Evolutionary conservation across 2,329 filamentous ascomycete species (phyloP).

Genomic region (Dryadomyces sulphureus): DNA sequence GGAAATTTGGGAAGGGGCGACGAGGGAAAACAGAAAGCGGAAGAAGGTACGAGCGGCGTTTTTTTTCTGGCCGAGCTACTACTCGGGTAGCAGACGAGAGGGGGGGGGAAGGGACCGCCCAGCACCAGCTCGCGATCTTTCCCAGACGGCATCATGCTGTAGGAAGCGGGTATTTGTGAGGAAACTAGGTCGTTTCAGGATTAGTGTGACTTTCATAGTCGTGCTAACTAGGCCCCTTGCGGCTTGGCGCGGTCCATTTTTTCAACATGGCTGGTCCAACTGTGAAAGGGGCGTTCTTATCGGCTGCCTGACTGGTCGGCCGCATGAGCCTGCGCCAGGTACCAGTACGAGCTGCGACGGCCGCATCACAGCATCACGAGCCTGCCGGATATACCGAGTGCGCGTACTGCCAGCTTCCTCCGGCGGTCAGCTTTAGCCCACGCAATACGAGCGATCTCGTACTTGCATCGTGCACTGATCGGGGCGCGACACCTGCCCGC

Average conservation of each 20-base stretch:
- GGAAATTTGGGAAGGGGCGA: constrained; percentile 3
- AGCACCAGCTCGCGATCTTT: constrained; percentile 1
- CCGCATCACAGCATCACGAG: too few species aligned
- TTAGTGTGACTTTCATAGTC: neutral
- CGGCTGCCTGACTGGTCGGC: neutral
- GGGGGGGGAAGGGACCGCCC: neutral
- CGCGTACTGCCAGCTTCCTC: too few species aligned
- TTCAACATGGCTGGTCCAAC: neutral
- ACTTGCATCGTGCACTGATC: too few species aligned
- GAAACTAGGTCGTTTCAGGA: neutral
- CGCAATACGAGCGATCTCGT: too few species aligned
- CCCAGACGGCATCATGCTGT: neutral
- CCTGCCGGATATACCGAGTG: too few species aligned
- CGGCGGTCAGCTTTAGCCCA: too few species aligned
- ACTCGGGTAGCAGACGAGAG: neutral
- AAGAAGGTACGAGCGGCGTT: neutral
- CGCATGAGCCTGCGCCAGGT: too few species aligned
- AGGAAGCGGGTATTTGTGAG: constrained; percentile 2
- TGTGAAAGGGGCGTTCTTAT: neutral
- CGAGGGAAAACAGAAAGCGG: neutral
- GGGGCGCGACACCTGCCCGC: too few species aligned
- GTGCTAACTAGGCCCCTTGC: neutral
- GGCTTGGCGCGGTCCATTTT: neutral
- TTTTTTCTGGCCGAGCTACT: constrained; percentile 1
- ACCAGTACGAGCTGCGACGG: too few species aligned